Evolutionary conservation across 768 basidiomycete genomes (phyloP).

Genomic region (Lactifluus pinguis): DNA sequence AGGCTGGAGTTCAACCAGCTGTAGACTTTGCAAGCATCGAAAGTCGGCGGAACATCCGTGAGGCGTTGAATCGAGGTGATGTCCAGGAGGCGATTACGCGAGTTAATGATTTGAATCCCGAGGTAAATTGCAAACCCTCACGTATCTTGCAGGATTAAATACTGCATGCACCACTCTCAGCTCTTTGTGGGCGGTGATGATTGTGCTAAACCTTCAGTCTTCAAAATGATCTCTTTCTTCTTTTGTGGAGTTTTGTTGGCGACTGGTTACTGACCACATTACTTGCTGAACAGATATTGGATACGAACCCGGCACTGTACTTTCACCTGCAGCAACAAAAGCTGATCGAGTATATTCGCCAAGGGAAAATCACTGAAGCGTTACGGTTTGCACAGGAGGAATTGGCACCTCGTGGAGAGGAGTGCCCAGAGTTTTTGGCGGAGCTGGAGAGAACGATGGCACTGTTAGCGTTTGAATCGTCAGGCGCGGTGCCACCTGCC

Average conservation of each 20-base stretch:
- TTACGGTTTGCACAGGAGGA: conserved; percentile 89
- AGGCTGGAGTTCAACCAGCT: conserved; percentile 66
- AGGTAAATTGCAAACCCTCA: conserved; percentile 51
- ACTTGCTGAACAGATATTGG: conserved; percentile 65
- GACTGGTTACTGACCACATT: conserved; percentile 16
- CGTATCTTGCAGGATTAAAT: conserved; percentile 60
- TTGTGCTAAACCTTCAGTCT: conserved; percentile 84
- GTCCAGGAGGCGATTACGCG: conserved; percentile 93
- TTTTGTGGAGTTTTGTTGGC: background rate
- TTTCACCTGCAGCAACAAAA: conserved; percentile 96
- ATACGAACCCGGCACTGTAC: conserved; percentile 87
- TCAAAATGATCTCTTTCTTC: conserved; percentile 61
- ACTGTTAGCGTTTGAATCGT: conserved; percentile 71
- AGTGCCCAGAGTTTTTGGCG: conserved; percentile 84
- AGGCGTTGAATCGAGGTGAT: conserved; percentile 88
- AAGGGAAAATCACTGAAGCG: conserved; percentile 68
- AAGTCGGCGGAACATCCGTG: conserved; percentile 88
- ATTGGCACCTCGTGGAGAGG: conserved; percentile 89
- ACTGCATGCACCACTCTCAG: conserved; percentile 99
- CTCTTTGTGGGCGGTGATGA: conserved; percentile 77
- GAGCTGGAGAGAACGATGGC: conserved; percentile 96
- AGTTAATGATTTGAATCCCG: conserved; percentile 92
- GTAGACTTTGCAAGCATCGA: conserved; percentile 91
- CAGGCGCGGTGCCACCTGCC: conserved; percentile 46
- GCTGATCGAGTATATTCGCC: conserved; percentile 89